Evolutionary conservation across 1,284 basidiomycete species (phyloP), one percentile per base, ranked within the genome.

Genomic region (Sphagnurus paluster): DNA sequence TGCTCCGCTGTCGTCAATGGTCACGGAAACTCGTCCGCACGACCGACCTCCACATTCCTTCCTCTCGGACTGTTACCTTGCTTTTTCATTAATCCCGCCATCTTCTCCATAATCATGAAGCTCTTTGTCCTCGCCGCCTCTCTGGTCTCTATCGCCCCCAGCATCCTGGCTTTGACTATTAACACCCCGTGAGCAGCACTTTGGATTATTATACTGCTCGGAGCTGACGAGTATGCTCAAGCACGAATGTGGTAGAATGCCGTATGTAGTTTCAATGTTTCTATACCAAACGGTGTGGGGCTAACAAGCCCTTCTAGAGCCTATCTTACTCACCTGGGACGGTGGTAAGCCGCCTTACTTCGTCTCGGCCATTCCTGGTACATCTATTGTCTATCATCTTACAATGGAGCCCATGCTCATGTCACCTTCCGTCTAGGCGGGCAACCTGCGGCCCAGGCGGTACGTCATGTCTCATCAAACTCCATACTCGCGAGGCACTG

Each of bases 361-460:
- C 67, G 51, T 89, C 49, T 70, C 79, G 21, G 58, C 88, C 51
- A 61, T 89, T 42, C 88, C 87, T 41, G 84, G 84, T 80, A 53
- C 32, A 71, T 59, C 1, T 1, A 13, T 29, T 14, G 8, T 17
- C 19, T 37, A 26, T 11, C 1, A 9, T 20, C 10, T 25, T 14
- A 17, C 14, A 36, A 14, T 39, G 10, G 13, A 19, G 35, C 24
- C 34, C 5, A n/a, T 48, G 47, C 29, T 34, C 24, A 14, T 13
- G 35, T 30, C 29, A 34, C 25, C 40, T 42, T 16, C 17, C 28
- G 24, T 44, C 9, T 56, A 84, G 84, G 71, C 48, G 82, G 79
- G 38, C 79, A 90, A 56, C 55, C 76, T 2, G 41, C 64, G 11
- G 82, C 79, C 2, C 16, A 73, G 43, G 66, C 87, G 25, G 80